Percentiles rank a stretch among this genome's conserved stretches.
Conservation (phyloP, 78 protist species). For the Tieghemostelium lacteum region DNA sequence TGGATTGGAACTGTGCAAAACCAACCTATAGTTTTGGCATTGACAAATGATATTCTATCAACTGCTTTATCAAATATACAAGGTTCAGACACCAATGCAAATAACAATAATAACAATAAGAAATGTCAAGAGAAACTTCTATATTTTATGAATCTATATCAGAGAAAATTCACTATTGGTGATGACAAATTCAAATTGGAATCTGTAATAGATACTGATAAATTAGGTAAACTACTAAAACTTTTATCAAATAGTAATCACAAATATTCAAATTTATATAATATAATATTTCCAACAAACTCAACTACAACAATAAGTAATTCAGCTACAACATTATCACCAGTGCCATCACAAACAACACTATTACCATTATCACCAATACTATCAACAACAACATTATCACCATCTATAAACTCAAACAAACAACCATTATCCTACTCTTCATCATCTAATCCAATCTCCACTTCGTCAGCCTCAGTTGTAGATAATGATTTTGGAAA, state of each 20-base stretch:
- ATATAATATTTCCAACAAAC: background rate
- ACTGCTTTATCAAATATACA: background rate
- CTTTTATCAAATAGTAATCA: background rate
- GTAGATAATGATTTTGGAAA: background rate
- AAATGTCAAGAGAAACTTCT: background rate
- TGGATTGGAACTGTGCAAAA: slow-evolving; percentile 1
- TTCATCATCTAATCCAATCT: background rate
- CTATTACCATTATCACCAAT: background rate
- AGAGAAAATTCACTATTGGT: background rate
- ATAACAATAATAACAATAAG: background rate
- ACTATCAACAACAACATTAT: background rate
- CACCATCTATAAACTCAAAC: background rate
- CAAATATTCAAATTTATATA: background rate
- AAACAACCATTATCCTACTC: background rate
- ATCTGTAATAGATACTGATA: background rate
- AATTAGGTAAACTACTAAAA: too few species aligned
- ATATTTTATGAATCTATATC: background rate
- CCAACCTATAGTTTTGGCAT: background rate
- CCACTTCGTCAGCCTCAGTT: background rate
- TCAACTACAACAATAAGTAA: too few species aligned
- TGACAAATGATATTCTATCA: background rate
- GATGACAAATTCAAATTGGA: background rate
- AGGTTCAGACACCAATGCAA: background rate
- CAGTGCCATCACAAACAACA: background rate
- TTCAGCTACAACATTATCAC: too few species aligned